Base-by-base conservation (phyloP, 371 early-diverging fungal genomes). In the Catenaria anguillulae region DNA sequence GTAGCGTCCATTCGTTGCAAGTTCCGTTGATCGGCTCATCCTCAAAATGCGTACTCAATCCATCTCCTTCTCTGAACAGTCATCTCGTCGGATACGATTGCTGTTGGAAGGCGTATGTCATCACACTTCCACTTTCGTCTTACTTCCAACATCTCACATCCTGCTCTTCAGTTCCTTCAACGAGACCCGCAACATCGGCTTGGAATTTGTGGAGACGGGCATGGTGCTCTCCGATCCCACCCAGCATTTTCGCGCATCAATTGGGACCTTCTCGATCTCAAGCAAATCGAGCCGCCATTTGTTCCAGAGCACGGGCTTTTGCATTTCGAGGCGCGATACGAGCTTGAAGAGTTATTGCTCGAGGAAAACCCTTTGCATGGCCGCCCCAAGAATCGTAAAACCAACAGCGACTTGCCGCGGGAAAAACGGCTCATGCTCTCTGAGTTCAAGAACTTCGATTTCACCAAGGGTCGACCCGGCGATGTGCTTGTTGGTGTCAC, bases 291-390 rank as follows among this genome's bases (percentile, higher is more conserved):
- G 33, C 68, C 68, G 29, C 67, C 68, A 17, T 67, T 63, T 19
- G 62, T 63, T 12, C 68, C 68, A 26, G 56, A 56, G 33, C 55
- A 60, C 40, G 10, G 42, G 50, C 66, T 66, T 36, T 70, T 73
- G n/a, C 77, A 80, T 66, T 97, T 95, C 75, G 96, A 97, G 72
- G 86, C 90, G 2, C 89, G 90, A 4, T 87, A 90, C 71, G 96
- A 95, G 63, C 70, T 94, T 35, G 94, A 95, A 61, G 94, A 97
- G 63, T 73, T 92, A 40, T 68, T 93, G 40, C 73, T 92, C 35
- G 95, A 93, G 66, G 88, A 91, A 34, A 85, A 87, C 60, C 87
- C 90, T 4, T 73, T 94, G 35, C 74, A 69, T 52, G 73, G 67
- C 37, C 70, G 71, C 63, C 75, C 74, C 42, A n/a, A n/a, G n/a